Base-by-base conservation (phyloP, 257 asterid genomes). In the Salvia hispanica region DNA sequence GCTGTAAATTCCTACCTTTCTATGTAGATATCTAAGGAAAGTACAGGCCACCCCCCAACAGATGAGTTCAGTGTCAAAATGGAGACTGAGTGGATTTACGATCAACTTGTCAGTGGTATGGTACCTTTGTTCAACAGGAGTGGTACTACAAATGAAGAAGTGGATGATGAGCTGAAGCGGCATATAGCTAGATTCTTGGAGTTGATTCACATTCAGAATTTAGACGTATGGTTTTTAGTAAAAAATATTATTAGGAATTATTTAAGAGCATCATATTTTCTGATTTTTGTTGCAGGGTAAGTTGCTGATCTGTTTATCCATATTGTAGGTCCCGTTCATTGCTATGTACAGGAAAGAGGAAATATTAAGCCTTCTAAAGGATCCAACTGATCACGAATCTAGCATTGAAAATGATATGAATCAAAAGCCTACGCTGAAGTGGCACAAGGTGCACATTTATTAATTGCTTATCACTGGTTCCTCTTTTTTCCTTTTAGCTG, bases 321-420 rank as follows among this genome's bases (percentile, higher is more conserved):
- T 76, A 36, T 50, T 70, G 16, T 70, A 93, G 99, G 86, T 91
- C 69, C 96, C 95, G 0, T 94, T 85, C 70, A 88, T 91, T 72
- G 92, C 97, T 14, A 94, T 94, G 95, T 94, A 94, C 59, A 86
- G 99, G 67, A 94, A 84, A 76, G 99, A 94, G 77, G 96, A 94
- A 70, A 86, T 90, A 73, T 69, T 82, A 74, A 85, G 95, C 85
- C 85, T 94, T 44, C 77, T 94, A 13, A 88, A 84, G 81, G 92
- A 88, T 66, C 88, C 87, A 71, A 83, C 79, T 74, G 86, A 77
- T 76, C 78, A 80, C 42, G 89, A 78, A 69, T 57, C 83, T 11
- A 88, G 74, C 65, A 76, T 59, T 46, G 88, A 77, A 12, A 78
- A 71, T 73, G 86, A 78, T 74, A 75, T 86, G 44, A 82, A 82